A percentile compares a stretch with the other conserved stretches of the same genome.
phyloP scores from a whole-genome alignment of 257 asterid species.

The Knoxia roxburghii region DNA sequence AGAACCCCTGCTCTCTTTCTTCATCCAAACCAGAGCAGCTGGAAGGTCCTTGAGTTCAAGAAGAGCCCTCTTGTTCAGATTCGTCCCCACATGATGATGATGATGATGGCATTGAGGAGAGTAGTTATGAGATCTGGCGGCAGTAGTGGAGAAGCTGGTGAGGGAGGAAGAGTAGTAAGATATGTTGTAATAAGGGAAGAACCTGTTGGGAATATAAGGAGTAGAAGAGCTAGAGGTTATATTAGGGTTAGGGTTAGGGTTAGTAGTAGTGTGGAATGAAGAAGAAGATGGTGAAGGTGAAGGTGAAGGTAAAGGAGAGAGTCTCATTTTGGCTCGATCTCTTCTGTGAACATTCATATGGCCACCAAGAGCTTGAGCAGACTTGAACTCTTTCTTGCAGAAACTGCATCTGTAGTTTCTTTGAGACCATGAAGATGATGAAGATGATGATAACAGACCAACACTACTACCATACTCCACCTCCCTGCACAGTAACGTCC shows the following conservation, averaged over 20 bases:
- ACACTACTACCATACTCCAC: constrained; percentile 24
- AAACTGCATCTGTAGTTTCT: constrained; percentile 56
- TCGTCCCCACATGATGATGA: constrained; percentile 27
- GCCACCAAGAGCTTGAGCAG: constrained; percentile 80
- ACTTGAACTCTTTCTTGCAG: constrained; percentile 67
- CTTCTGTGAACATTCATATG: constrained; percentile 75
- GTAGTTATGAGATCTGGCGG: no score
- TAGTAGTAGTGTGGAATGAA: no score
- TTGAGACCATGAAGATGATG: constrained; percentile 62
- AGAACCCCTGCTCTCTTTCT: constrained; percentile 38
- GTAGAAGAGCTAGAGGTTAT: constrained; percentile 13
- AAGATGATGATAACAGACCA: no score
- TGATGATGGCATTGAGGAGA: no score
- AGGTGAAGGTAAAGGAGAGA: constrained; percentile 19
- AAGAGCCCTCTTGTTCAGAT: constrained; percentile 26
- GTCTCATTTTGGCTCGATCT: constrained; percentile 58
- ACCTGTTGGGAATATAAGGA: constrained; percentile 9
- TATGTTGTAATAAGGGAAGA: constrained; percentile 17
- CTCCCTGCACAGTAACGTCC: no score
- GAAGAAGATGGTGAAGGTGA: no score
- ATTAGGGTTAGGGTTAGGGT: constrained; percentile 34
- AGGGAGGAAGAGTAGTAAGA: constrained; percentile 8
- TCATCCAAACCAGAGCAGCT: constrained; percentile 35
- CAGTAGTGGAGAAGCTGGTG: constrained; percentile 14
- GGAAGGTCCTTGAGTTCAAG: constrained; percentile 12